Conservation (phyloP, 305 asterid species). For the Lippia alba region DNA sequence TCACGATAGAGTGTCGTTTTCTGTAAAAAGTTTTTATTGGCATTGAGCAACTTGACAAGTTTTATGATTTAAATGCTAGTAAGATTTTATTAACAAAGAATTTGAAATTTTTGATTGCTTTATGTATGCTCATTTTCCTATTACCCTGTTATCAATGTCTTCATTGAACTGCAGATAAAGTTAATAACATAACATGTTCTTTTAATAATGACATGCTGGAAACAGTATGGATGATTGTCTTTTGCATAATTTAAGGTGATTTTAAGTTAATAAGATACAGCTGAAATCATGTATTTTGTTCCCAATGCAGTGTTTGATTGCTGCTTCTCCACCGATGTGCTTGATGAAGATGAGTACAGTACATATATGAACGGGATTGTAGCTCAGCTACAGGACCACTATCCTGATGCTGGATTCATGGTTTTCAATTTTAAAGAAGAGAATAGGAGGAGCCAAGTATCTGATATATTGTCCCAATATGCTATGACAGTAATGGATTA, state of each 20-base stretch:
- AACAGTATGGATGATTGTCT: neutral
- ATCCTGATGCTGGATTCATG: constrained; percentile 85
- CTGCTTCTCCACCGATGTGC: constrained; percentile 74
- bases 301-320: constrained; percentile 75
- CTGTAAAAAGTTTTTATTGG: neutral
- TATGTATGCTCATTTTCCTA: constrained; percentile 1
- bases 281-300: constrained; percentile 27
- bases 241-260: constrained; percentile 1
- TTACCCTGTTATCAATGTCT: neutral
- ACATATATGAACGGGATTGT: constrained; percentile 75
- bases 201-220: neutral
- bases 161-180: constrained; percentile 4
- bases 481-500: constrained; percentile 85
- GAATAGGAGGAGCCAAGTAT: constrained; percentile 65
- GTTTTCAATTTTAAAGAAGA: constrained; percentile 79
- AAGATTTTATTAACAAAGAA: neutral
- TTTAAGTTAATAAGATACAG: neutral
- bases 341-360: constrained; percentile 74
- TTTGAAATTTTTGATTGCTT: constrained; percentile 3
- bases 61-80: constrained; percentile 7
- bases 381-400: constrained; percentile 83
- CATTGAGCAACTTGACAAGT: constrained; percentile 11
- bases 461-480: constrained; percentile 69
- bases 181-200: neutral
- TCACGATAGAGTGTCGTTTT: neutral